These are phyloP conservation scores for Phytophthora palmivora DNA, from an alignment of 352 stramenopile genomes.

Conservation along the genomic window DNA sequence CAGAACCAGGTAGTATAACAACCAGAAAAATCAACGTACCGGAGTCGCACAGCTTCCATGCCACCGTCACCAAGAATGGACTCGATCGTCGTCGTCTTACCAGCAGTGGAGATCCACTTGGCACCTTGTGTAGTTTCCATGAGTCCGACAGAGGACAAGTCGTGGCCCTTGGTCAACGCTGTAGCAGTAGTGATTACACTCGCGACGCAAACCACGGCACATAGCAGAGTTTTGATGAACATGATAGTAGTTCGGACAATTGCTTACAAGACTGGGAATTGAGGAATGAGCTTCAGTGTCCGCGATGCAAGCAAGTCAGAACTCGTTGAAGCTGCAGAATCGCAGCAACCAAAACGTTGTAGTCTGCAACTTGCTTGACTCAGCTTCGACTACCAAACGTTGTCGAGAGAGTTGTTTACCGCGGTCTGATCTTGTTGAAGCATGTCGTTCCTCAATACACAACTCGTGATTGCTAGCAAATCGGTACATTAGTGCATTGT, in stretches of 20 bases:
- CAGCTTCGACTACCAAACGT: too few species aligned
- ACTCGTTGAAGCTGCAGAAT: conserved; percentile 3
- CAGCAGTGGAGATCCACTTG: conserved; percentile 35
- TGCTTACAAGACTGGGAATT: conserved; percentile 4
- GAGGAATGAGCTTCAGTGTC: conserved; percentile 7
- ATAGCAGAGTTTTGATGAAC: conserved; percentile 24
- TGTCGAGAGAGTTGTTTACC: conserved; percentile 12
- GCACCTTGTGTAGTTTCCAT: conserved; percentile 41
- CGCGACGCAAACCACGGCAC: conserved; percentile 5
- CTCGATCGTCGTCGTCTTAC: conserved; percentile 43
- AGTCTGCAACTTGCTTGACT: too few species aligned
- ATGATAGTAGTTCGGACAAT: conserved; percentile 3
- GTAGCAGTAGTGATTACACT: conserved; percentile 9
- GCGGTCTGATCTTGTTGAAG: conserved; percentile 13
- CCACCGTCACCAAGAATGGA: conserved; percentile 38
- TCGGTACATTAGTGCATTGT: neutral
- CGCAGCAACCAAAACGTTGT: neutral
- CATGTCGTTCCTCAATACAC: conserved; percentile 15
- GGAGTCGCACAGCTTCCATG: conserved; percentile 42
- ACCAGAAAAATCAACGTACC: conserved; percentile 9
- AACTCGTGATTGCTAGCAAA: conserved; percentile 3
- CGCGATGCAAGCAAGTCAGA: too few species aligned
- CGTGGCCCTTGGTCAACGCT: conserved; percentile 40
- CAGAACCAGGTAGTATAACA: neutral
- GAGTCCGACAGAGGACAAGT: conserved; percentile 40